Base-by-base conservation (phyloP, 1,139 yeast species). In the Casaregolazyma suthepensis region DNA sequence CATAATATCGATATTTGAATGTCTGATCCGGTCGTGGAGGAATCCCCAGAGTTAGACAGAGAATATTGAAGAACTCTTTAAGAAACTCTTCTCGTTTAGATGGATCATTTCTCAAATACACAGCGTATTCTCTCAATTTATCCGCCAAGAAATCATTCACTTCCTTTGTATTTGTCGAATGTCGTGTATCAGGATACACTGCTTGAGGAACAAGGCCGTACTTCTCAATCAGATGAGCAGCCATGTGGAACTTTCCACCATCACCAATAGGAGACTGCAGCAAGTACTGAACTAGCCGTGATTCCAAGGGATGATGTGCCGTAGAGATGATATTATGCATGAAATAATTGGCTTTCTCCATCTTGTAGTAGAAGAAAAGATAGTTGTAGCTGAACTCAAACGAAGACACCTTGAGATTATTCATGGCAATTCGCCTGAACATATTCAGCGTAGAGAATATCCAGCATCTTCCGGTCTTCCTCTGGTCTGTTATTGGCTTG, bases 201-300 rank as follows among this genome's bases (percentile, higher is more conserved):
- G 79, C 80, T 63, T 83, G 75, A 46, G 96, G 96, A 50, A 87
- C 85, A 52, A 85, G 66, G 45, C 96, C 96, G 61, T 87, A 87
- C 69, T 87, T 87, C 59, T 80, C 80, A 52, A 87, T 79, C 57
- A 87, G 68, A 67, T 86, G 86, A 45, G 83, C 75, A 68, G 86
- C 79, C 93, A 87, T 85, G 62, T 85, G 85, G 78, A 87, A 87
- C 70, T 87, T 95, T 50, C 96, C 96, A 60, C 96, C 96, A 64
- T 87, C 96, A 53, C 78, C 70, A 48, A 83, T 80, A 10, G 96
- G 94, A 52, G 78, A 82, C 6, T 71, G 60, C 56, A 87, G 72
- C 56, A 87, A 70, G 61, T 77, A 80, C 67, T 81, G 84, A 50
- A 86, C 79, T 54, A 86, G 68, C 62, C 94, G 76, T 0, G 89